phyloP scores from a whole-genome alignment of 177 flowering plant genomes.

The Vitis hybrid region DNA sequence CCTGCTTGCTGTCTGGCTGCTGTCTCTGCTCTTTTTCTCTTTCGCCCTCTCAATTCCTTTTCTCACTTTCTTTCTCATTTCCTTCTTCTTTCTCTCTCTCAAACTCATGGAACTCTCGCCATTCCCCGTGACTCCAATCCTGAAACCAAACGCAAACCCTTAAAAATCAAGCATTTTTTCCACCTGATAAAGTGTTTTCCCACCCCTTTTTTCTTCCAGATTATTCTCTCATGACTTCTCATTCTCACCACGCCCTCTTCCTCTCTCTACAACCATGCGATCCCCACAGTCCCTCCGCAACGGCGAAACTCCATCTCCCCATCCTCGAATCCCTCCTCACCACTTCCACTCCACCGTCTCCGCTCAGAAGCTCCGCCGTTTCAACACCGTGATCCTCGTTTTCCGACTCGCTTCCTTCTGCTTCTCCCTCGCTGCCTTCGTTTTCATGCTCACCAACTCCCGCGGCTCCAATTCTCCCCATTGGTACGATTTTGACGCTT shows the following conservation, averaged over 20 bases:
- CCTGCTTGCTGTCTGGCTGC: slow-evolving; percentile 6
- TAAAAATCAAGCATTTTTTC: neutral
- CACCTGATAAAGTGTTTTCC: neutral
- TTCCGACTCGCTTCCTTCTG: slow-evolving; percentile 68
- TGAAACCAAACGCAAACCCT: slow-evolving; percentile 8
- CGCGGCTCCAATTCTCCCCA: slow-evolving; percentile 44
- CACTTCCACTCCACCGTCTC: slow-evolving; percentile 78
- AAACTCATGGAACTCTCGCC: slow-evolving; percentile 28
- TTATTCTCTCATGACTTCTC: slow-evolving; percentile 23
- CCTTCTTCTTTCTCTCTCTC: slow-evolving; percentile 4
- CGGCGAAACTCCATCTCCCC: slow-evolving; percentile 40
- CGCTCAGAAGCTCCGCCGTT: slow-evolving; percentile 65
- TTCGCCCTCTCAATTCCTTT: neutral
- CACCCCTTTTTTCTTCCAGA: neutral
- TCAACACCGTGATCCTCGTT: slow-evolving; percentile 65
- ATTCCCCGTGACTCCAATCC: slow-evolving; percentile 33
- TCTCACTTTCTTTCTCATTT: slow-evolving; percentile 7
- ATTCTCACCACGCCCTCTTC: slow-evolving; percentile 1
- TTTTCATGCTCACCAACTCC: slow-evolving; percentile 77
- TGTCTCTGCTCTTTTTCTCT: neutral
- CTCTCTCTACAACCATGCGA: slow-evolving; percentile 32
- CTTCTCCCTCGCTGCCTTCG: slow-evolving; percentile 64
- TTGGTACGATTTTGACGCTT: slow-evolving; percentile 69
- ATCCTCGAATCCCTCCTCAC: slow-evolving; percentile 17
- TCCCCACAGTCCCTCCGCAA: slow-evolving; percentile 52